These are phyloP conservation scores for Micractinium sp. DNA, from an alignment of 139 green algal species.

Conservation along the genomic window DNA sequence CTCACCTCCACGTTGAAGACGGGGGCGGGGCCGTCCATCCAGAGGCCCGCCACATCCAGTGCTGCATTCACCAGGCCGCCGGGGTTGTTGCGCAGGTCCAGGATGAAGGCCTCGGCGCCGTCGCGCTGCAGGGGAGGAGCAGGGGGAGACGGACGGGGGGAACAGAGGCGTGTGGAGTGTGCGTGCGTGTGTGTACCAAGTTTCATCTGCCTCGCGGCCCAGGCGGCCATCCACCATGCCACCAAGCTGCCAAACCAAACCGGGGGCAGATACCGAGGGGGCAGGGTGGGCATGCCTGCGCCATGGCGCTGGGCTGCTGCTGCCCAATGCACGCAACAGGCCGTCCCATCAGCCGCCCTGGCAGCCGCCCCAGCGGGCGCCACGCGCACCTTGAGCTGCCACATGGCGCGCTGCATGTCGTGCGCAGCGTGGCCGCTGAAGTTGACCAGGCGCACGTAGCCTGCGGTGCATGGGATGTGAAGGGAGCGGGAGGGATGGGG, in stretches of 20 bases:
- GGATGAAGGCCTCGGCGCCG: conserved; percentile 84
- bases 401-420: conserved; percentile 82
- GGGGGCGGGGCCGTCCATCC: conserved; percentile 56
- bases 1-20: conserved; percentile 50
- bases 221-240: not conserved
- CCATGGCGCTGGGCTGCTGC: no score
- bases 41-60: conserved; percentile 76
- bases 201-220: not conserved
- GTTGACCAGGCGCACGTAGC: conserved; percentile 88
- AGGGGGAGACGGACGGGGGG: not conserved
- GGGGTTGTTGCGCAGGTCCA: conserved; percentile 95
- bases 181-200: not conserved
- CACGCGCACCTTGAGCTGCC: conserved; percentile 65
- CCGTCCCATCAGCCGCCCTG: no score
- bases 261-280: not conserved
- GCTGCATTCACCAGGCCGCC: conserved; percentile 85
- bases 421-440: conserved; percentile 83
- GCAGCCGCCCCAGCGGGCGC: no score
- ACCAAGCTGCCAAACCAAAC: not conserved
- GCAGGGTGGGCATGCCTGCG: not conserved
- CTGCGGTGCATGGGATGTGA: conserved; percentile 9
- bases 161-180: no score
- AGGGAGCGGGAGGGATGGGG: not conserved
- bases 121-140: conserved; percentile 45
- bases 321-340: no score